Percentiles rank a stretch among this genome's conserved stretches.
These are phyloP conservation scores for Lycium barbarum DNA, from an alignment of 257 asterid genomes.

Conservation along the genomic window DNA sequence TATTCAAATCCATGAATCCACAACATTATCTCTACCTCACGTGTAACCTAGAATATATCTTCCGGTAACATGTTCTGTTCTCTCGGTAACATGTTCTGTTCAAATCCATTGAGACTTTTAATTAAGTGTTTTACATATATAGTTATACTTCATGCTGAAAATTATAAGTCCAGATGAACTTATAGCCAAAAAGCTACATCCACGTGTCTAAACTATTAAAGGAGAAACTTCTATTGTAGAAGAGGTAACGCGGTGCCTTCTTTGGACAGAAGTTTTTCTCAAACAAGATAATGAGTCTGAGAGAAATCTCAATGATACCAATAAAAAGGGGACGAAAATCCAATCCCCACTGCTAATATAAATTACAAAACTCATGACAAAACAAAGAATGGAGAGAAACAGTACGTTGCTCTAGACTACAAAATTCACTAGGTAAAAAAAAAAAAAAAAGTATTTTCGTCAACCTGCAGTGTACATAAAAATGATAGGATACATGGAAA, in stretches of 20 bases:
- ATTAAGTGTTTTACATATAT: neutral
- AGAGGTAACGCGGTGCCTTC: too few relatives aligned
- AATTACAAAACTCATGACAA: conserved; percentile 16
- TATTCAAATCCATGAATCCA: neutral
- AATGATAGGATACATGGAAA: conserved; percentile 18
- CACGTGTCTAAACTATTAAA: too few relatives aligned
- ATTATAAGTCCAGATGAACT: neutral
- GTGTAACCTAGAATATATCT: too few relatives aligned
- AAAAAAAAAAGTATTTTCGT: too few relatives aligned
- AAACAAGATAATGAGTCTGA: too few relatives aligned
- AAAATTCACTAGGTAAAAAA: conserved; percentile 2
- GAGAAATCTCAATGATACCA: neutral
- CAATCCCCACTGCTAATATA: neutral
- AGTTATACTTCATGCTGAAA: neutral
- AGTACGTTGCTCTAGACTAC: conserved; percentile 3
- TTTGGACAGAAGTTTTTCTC: too few relatives aligned
- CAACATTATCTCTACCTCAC: neutral
- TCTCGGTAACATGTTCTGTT: too few relatives aligned
- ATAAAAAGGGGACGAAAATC: neutral
- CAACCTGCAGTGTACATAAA: conserved; percentile 15
- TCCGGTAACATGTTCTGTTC: too few relatives aligned
- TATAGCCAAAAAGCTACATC: neutral
- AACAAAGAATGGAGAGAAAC: neutral
- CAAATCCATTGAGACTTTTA: neutral
- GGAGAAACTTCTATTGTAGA: too few relatives aligned